Conservation (phyloP, 2,329 filamentous ascomycete genomes). For the Aspergillus sp. region DNA sequence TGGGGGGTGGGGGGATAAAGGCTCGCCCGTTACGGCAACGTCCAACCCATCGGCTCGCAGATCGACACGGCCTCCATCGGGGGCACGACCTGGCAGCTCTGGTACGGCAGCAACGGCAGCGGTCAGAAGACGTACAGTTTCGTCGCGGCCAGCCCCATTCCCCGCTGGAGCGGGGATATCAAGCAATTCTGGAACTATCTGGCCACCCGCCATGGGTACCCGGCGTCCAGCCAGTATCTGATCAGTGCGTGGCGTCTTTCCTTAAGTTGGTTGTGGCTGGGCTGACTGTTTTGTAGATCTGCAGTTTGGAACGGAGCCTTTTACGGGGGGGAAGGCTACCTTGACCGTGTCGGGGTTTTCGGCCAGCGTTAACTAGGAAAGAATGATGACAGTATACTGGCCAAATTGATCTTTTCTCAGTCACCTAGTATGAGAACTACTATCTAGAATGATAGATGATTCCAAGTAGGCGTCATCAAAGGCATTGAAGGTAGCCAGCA, state of each 20-base stretch:
- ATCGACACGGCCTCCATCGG: conserved; percentile 52
- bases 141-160: conserved; percentile 43
- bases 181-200: conserved; percentile 57
- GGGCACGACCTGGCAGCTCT: conserved; percentile 55
- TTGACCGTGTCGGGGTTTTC: conserved; percentile 13
- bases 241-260: conserved; percentile 35
- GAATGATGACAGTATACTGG: no score
- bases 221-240: conserved; percentile 49
- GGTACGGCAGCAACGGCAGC: conserved; percentile 54
- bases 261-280: neutral
- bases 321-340: conserved; percentile 50
- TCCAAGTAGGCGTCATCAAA: no score
- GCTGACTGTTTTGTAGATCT: conserved; percentile 9
- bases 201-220: conserved; percentile 46
- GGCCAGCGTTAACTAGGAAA: no score
- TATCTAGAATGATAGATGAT: no score
- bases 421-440: no score
- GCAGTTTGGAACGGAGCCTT: conserved; percentile 56
- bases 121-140: conserved; percentile 57
- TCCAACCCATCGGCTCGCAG: conserved; percentile 54
- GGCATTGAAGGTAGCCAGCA: no score
- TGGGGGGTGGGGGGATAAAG: neutral
- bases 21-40: conserved; percentile 51
- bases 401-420: no score
- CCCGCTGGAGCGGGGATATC: conserved; percentile 56